Evolutionary conservation across 257 asterid species (phyloP), one percentile per base, ranked within the genome.

Genomic region (Fraxinus pennsylvanica): DNA sequence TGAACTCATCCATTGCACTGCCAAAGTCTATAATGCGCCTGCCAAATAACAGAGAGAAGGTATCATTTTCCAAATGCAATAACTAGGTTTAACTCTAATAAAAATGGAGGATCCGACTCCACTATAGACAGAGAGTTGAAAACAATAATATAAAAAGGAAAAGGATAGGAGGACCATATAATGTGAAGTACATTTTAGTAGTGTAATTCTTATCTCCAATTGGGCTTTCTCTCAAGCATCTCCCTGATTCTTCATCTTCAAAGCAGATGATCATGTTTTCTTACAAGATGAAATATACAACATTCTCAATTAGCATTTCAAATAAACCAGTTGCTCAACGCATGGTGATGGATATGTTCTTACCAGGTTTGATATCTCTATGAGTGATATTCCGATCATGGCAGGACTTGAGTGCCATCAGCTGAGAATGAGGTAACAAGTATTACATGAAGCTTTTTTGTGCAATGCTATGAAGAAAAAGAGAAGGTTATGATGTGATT

Each of bases 21-120:
- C 98, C 99, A 70, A 95, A 95, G 92, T 93, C 99, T 84, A 95
- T 95, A 80, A 95, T 87, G 82, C 97, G 99, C 97, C 99, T 95
- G 90, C 66, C 68, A 80, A 43, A 45, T 57, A 74, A 80, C 30
- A 76, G 70, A 65, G 50, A 67, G 77, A 79, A 22, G 77, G 59
- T n/a, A 33, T 47, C 21, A 75, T 17, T 57, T 57, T n/a, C 10
- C 66, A 57, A 57, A 57, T 57, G 10, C 8, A 19, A 57, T 7
- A 57, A n/a, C 25, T 54, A 25, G 22, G 10, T 57, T 17, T 57
- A 63, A 25, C 33, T 25, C 68, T 63, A 25, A 27, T 22, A 63
- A 27, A 61, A 25, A 27, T 4, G n/a, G 67, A 59, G 9, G 8
- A 59, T 21, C 67, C 5, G 47, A 76, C 6, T 50, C 63, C 52